Evolutionary conservation across 2,329 filamentous ascomycete genomes (phyloP).

Genomic region (Xylogone sp.): DNA sequence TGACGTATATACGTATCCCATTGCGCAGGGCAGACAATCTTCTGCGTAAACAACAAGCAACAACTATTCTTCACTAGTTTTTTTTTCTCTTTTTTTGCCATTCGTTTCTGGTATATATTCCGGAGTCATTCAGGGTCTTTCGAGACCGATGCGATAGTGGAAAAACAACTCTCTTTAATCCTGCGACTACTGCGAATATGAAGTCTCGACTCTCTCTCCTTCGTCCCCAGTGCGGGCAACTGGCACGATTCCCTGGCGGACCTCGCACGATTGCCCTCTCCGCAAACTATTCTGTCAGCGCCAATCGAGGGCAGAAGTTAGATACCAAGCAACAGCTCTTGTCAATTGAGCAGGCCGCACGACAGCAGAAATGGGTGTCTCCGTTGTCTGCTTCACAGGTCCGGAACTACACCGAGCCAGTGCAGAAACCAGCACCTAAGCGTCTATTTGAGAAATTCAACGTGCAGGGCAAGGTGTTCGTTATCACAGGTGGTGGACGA

Average conservation of each 20-base stretch:
- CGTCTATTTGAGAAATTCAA: slow-evolving; percentile 50
- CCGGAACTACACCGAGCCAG: not conserved
- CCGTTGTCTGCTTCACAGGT: not conserved
- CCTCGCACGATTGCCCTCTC: not conserved
- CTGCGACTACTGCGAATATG: not conserved
- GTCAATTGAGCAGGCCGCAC: not conserved
- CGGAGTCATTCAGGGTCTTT: too few relatives aligned
- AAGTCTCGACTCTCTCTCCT: not conserved
- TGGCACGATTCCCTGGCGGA: not conserved
- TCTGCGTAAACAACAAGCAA: too few relatives aligned
- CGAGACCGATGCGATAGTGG: too few relatives aligned
- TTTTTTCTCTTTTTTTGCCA: too few relatives aligned
- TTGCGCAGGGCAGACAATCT: too few relatives aligned
- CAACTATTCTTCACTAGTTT: too few relatives aligned
- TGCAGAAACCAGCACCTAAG: not conserved
- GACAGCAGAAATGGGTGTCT: not conserved
- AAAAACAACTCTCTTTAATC: too few relatives aligned
- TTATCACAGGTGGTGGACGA: slow-evolving; percentile 66
- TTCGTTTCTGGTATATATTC: too few relatives aligned
- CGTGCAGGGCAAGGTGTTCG: slow-evolving; percentile 57
- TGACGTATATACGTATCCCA: too few relatives aligned
- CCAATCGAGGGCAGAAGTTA: not conserved
- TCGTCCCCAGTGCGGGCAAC: not conserved
- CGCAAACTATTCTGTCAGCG: not conserved
- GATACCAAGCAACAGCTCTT: not conserved